Base-by-base conservation (phyloP, 2,329 filamentous ascomycete genomes). In the Juglanconis sp. region DNA sequence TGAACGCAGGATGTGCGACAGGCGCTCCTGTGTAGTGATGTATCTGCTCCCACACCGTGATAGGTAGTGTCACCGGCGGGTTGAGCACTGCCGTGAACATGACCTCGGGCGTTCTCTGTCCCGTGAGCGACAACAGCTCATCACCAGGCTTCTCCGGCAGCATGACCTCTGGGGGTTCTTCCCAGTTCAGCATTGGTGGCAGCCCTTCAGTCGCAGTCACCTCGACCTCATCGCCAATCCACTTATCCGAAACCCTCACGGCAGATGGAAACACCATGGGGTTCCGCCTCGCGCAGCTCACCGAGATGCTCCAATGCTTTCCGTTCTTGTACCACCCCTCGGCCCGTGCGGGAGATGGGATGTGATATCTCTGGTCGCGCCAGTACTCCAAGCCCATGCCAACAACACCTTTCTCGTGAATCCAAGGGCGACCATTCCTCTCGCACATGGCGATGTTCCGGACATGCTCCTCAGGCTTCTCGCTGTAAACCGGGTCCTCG, bases 321-420 rank as follows among this genome's bases (percentile, higher is more conserved):
- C 81, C 77, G 51, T 66, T 72, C 2, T 68, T 70, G 5, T 72
- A 71, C 3, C 70, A 73, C 15, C 85, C 71, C 15, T 54, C 56
- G 15, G 58, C 34, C 38, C 40, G 49, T 38, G 56, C 58, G 34
- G 58, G 30, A 5, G 30, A 13, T 35, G 61, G 61, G 13, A 49
- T 30, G 30, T 53, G 57, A 51, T 82, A 77, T 51, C 83, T 79
- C 58, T 79, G 77, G 66, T 88, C 81, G 71, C 85, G 87, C 91
- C 91, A 95, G 71, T 94, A 96, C 65, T 92, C 88, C 44, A 95
- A 68, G 53, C 83, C 85, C 59, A 94, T 75, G 1, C 91, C 91
- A 32, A 94, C 76, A 53, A 81, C 83, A 30, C 82, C 81, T 54
- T 85, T 79, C 13, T 82, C 81, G 72, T 95, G 89, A 82, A 94